Conservation (phyloP, 2,329 filamentous ascomycete species). For the Hortaea werneckii region DNA sequence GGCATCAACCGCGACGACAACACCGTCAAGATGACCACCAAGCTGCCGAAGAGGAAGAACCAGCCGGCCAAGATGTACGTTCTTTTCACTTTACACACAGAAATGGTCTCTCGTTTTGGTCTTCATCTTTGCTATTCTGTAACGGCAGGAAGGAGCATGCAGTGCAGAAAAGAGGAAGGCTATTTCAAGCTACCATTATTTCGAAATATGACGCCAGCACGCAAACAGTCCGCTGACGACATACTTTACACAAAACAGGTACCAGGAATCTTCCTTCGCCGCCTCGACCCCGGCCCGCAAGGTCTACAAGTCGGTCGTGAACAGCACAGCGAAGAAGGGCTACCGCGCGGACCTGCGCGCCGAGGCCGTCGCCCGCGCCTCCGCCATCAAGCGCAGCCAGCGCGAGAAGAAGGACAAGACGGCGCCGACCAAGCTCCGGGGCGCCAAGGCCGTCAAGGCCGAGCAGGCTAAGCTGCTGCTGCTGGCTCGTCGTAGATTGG, state of each 20-base stretch:
- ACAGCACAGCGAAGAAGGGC: constrained; percentile 67
- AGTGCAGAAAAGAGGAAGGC: neutral
- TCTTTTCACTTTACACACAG: neutral
- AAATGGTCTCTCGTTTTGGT: too few relatives aligned
- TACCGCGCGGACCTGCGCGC: constrained; percentile 55
- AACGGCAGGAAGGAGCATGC: too few relatives aligned
- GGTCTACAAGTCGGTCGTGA: constrained; percentile 83
- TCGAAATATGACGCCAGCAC: neutral
- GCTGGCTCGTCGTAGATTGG: constrained; percentile 8
- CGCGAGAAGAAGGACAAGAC: constrained; percentile 65
- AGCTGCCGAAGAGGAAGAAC: constrained; percentile 61
- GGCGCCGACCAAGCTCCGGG: constrained; percentile 44
- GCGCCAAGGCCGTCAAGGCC: constrained; percentile 26
- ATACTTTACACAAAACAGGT: constrained; percentile 21
- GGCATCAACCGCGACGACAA: constrained; percentile 71
- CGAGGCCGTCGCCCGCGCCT: constrained; percentile 73
- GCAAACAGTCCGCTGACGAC: too few relatives aligned
- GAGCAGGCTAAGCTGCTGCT: constrained; percentile 9
- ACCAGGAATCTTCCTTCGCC: constrained; percentile 58
- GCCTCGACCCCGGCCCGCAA: constrained; percentile 68
- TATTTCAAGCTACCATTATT: too few relatives aligned
- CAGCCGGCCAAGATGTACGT: constrained; percentile 52
- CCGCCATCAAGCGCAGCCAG: constrained; percentile 64
- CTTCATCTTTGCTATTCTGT: too few relatives aligned
- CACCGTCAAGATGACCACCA: constrained; percentile 70